Conservation (phyloP, 441 rosid genomes). For the Populus hybrid region DNA sequence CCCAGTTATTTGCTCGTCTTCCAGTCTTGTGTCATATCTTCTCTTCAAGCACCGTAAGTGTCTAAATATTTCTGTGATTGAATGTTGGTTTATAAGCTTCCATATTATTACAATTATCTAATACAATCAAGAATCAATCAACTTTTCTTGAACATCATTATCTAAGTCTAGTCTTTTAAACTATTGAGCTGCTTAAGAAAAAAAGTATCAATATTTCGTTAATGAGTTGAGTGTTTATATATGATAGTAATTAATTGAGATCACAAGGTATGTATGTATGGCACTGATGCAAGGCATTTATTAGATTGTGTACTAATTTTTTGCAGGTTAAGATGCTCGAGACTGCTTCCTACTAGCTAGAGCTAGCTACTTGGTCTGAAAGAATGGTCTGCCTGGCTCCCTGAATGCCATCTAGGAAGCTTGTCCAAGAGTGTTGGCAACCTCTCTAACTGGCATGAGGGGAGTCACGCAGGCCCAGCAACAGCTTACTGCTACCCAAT, state of each 20-base stretch:
- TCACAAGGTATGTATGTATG: background rate
- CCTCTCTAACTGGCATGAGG: slow-evolving; percentile 49
- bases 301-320: background rate
- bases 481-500: background rate
- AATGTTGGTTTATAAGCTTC: no score
- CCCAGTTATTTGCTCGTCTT: background rate
- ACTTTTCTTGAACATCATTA: no score
- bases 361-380: background rate
- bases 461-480: slow-evolving; percentile 53
- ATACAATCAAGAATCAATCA: no score
- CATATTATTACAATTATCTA: no score
- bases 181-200: background rate
- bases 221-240: no score
- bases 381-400: slow-evolving; percentile 59
- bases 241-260: background rate
- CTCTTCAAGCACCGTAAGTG: background rate
- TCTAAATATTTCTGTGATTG: background rate
- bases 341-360: background rate
- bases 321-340: background rate
- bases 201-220: no score
- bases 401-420: slow-evolving; percentile 60
- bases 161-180: background rate
- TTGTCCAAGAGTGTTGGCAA: slow-evolving; percentile 34
- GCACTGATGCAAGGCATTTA: background rate
- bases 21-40: background rate